Percentiles rank a stretch among this genome's conserved stretches.
Conservation (phyloP, 2,329 filamentous ascomycete species). For the Furcasterigmium sp. region DNA sequence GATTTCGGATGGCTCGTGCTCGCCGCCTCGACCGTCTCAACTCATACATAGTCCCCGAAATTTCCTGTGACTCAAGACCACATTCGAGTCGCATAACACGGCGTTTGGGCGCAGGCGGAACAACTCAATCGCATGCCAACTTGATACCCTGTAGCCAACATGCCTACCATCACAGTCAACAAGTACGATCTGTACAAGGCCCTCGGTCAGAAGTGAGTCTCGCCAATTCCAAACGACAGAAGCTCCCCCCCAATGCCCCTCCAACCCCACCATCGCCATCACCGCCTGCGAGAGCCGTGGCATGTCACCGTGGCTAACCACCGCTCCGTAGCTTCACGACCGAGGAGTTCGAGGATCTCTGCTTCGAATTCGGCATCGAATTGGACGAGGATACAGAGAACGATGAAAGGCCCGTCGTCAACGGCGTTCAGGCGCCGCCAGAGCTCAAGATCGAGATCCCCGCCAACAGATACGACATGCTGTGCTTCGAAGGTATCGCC, state of each 20-base stretch:
- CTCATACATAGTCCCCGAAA: conserved; percentile 25
- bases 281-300: conserved; percentile 9
- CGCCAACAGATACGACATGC: conserved; percentile 90
- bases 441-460: conserved; percentile 98
- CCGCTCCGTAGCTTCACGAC: conserved; percentile 65
- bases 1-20: conserved; percentile 3
- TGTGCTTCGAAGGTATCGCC: conserved; percentile 95
- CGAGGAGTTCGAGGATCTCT: conserved; percentile 92
- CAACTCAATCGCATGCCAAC: conserved; percentile 1
- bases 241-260: conserved; percentile 10
- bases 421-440: conserved; percentile 78
- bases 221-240: conserved; percentile 13
- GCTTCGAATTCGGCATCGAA: conserved; percentile 98
- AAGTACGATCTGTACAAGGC: conserved; percentile 94
- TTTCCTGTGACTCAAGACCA: conserved; percentile 34
- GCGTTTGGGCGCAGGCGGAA: conserved; percentile 1
- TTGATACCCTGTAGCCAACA: conserved; percentile 32
- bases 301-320: conserved; percentile 7
- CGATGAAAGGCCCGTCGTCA: conserved; percentile 64
- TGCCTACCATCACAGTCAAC: conserved; percentile 96
- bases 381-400: conserved; percentile 92
- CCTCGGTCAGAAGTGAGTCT: conserved; percentile 74
- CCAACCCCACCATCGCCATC: conserved; percentile 14
- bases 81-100: conserved; percentile 3
- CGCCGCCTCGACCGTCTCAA: conserved; percentile 7